Base-by-base conservation (phyloP, 768 basidiomycete genomes). In the Gymnopilus junonius region DNA sequence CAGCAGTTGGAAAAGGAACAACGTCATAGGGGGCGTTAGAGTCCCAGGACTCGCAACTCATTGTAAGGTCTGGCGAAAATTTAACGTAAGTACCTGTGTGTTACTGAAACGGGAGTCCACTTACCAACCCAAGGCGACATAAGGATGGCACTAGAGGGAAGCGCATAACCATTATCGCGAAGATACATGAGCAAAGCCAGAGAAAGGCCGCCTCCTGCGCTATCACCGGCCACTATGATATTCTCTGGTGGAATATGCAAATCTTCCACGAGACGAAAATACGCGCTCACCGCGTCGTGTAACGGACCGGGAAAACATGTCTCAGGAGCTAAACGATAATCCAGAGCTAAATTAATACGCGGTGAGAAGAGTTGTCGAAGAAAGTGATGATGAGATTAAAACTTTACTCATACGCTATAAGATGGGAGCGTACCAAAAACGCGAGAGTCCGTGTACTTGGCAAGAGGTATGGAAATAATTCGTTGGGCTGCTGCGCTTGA, bases 21-120 rank as follows among this genome's bases (percentile, higher is more conserved):
- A 96, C 88, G 73, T 95, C 94, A 74, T 82, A 95, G n/a, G 83
- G 77, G 27, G 91, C 88, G 74, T 98, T 98, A 59, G 91, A 92
- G 31, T 97, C 94, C 94, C 97, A 99, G n/a, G 95, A 97, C 59
- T 95, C 93, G 74, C 95, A 98, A 67, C 94, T 96, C 88, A 97
- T 93, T 0, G 97, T 98, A 65, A 99, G 77, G 75, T 97, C 94
- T 93, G 66, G 20, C 35, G 20, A 23, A 34, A 35, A 25, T 50
- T 60, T 51, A 25, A 45, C 17, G 55, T 53, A 25, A 66, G 66
- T 51, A 21, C 31, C 42, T 7, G 35, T 12, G n/a, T 50, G 35
- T 34, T 63, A 10, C 34, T 40, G 32, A 59, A 3, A 58, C 15
- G 20, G 15, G 32, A 53, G 58, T 34, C 31, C 29, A 85, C 93